Conservation (phyloP, 768 basidiomycete genomes). For the Termitomyces titanicus region DNA sequence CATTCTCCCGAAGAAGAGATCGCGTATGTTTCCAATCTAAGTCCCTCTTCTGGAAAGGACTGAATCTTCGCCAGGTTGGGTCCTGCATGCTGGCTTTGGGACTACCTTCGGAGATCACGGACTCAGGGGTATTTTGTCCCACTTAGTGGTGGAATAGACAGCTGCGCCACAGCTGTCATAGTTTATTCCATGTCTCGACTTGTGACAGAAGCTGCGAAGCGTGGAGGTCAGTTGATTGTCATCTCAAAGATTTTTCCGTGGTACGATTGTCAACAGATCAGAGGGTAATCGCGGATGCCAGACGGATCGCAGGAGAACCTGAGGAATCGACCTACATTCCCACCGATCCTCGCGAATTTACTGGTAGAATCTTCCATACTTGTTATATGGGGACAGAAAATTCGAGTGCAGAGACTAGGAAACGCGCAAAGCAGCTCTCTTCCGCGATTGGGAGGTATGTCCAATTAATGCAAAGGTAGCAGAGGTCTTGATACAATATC, state of each 20-base stretch:
- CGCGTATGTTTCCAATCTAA: conserved; percentile 58
- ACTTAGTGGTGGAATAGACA: conserved; percentile 94
- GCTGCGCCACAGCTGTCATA: conserved; percentile 94
- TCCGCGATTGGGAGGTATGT: conserved; percentile 84
- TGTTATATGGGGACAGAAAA: conserved; percentile 99
- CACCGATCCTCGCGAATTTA: conserved; percentile 83
- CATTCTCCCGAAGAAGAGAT: conserved; percentile 96
- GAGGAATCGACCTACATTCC: conserved; percentile 82
- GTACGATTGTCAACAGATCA: conserved; percentile 3
- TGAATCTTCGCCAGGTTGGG: conserved; percentile 58
- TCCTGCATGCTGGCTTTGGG: conserved; percentile 99
- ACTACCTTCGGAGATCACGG: conserved; percentile 90
- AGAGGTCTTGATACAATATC: neutral
- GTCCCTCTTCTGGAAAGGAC: neutral
- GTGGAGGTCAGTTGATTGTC: conserved; percentile 48
- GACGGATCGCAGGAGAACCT: conserved; percentile 83
- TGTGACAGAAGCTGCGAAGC: conserved; percentile 72
- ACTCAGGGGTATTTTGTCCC: conserved; percentile 96
- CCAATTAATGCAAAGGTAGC: neutral
- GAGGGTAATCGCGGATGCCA: conserved; percentile 90
- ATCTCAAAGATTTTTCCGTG: too few relatives aligned
- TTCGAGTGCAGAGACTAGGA: conserved; percentile 82
- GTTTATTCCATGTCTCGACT: conserved; percentile 96
- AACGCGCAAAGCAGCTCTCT: conserved; percentile 82
- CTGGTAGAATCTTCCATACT: conserved; percentile 87